Conservation (phyloP, 2,329 filamentous ascomycete genomes). For the Chaetomiaceae sp. region DNA sequence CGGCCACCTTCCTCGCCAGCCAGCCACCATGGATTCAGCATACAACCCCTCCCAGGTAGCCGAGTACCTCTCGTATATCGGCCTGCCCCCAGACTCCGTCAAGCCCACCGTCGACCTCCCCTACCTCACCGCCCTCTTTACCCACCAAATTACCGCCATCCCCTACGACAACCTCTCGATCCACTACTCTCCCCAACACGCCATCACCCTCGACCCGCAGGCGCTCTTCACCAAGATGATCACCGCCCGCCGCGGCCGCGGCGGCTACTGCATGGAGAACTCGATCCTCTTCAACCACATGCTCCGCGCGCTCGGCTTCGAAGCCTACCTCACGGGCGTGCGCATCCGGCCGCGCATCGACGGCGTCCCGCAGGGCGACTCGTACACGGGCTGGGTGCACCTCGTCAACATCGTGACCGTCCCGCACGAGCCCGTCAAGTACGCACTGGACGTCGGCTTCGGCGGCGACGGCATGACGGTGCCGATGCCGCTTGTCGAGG, state of each 20-base stretch:
- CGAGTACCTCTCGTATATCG: slow-evolving; percentile 26
- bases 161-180: slow-evolving; percentile 55
- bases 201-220: slow-evolving; percentile 43
- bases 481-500: slow-evolving; percentile 50
- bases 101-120: slow-evolving; percentile 29
- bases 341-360: slow-evolving; percentile 39
- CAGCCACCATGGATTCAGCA: slow-evolving; percentile 15
- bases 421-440: slow-evolving; percentile 29
- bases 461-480: slow-evolving; percentile 50
- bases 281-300: slow-evolving; percentile 45
- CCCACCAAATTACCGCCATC: slow-evolving; percentile 45
- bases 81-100: slow-evolving; percentile 22
- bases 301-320: slow-evolving; percentile 27
- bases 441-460: slow-evolving; percentile 59
- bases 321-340: slow-evolving; percentile 44
- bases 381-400: slow-evolving; percentile 21
- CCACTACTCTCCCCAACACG: slow-evolving; percentile 44
- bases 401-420: slow-evolving; percentile 53
- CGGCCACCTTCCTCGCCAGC: not conserved
- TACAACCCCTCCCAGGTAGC: slow-evolving; percentile 20
- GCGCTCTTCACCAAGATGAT: slow-evolving; percentile 48
- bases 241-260: slow-evolving; percentile 37
- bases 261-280: slow-evolving; percentile 60
- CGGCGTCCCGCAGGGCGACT: slow-evolving; percentile 40
- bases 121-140: slow-evolving; percentile 30